Evolutionary conservation across 2,329 filamentous ascomycete species (phyloP).

Genomic region (Calonectria hongkongensis): DNA sequence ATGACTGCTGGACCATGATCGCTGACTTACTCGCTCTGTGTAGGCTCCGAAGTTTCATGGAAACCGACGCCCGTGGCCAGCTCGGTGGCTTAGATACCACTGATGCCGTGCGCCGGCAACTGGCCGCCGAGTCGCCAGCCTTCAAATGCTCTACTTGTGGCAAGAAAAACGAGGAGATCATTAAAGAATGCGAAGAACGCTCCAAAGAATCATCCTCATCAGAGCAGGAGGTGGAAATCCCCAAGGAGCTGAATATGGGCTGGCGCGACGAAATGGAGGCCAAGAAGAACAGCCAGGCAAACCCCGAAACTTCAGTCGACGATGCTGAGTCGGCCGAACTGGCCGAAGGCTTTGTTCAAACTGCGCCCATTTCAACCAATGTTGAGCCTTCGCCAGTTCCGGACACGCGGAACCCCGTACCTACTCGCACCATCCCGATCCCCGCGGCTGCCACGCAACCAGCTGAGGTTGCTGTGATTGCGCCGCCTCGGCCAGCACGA

Average conservation of each 20-base stretch:
- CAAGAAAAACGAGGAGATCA: conserved; percentile 83
- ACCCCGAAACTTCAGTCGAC: conserved; percentile 49
- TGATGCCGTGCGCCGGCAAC: conserved; percentile 78
- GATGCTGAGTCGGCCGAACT: conserved; percentile 68
- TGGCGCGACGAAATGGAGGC: conserved; percentile 83
- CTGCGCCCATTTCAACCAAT: conserved; percentile 53
- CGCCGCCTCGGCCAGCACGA: conserved; percentile 46
- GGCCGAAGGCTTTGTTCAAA: conserved; percentile 76
- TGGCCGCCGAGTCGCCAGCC: conserved; percentile 79
- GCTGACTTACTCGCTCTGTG: conserved; percentile 31
- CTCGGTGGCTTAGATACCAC: conserved; percentile 90
- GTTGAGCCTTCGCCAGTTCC: conserved; percentile 17
- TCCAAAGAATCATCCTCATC: conserved; percentile 62
- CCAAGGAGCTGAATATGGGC: conserved; percentile 77
- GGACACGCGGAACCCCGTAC: conserved; percentile 42
- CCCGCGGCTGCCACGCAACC: conserved; percentile 32
- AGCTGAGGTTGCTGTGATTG: conserved; percentile 22
- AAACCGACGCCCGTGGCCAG: conserved; percentile 90
- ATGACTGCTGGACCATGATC: not conserved
- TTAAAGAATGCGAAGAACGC: conserved; percentile 80
- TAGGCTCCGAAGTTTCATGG: conserved; percentile 90
- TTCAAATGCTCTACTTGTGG: conserved; percentile 84
- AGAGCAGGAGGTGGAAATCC: conserved; percentile 68
- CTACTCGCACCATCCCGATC: conserved; percentile 40
- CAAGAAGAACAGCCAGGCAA: conserved; percentile 42